These are phyloP conservation scores for Penicillium argentinense DNA, from an alignment of 495 filamentous ascomycete genomes.

Conservation along the genomic window DNA sequence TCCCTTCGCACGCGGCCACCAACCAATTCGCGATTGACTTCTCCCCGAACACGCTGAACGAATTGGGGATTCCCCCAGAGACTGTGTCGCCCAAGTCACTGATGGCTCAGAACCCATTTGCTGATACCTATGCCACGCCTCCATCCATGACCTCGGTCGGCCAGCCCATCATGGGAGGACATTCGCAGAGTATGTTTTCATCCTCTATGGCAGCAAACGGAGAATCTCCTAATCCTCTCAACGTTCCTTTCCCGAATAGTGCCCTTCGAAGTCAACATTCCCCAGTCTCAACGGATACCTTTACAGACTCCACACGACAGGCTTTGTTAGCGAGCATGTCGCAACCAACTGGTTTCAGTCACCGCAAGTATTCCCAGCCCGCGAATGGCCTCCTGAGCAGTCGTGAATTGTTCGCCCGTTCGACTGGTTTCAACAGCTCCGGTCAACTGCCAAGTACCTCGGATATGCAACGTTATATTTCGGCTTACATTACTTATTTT, in stretches of 20 bases:
- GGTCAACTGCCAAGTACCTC: constrained; percentile 78
- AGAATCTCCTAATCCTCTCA: constrained; percentile 57
- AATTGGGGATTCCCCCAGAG: constrained; percentile 42
- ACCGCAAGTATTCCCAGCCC: constrained; percentile 76
- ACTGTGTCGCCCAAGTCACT: constrained; percentile 51
- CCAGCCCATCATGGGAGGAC: constrained; percentile 48
- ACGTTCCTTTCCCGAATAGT: constrained; percentile 52
- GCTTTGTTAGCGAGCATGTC: constrained; percentile 80
- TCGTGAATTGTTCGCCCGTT: constrained; percentile 44
- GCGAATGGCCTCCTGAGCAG: constrained; percentile 50
- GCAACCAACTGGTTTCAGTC: constrained; percentile 70
- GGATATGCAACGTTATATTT: constrained; percentile 90
- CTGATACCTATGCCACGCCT: constrained; percentile 52
- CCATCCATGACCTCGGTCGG: constrained; percentile 64
- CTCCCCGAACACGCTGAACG: constrained; percentile 45
- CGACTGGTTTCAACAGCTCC: constrained; percentile 46
- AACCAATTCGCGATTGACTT: constrained; percentile 62
- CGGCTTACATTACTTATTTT: constrained; percentile 89
- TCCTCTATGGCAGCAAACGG: constrained; percentile 54
- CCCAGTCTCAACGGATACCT: constrained; percentile 69
- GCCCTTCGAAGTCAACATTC: constrained; percentile 61
- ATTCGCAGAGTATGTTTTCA: constrained; percentile 58
- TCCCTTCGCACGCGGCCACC: constrained; percentile 62
- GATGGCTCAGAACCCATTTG: constrained; percentile 47
- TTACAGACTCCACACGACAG: constrained; percentile 92